phyloP scores from a whole-genome alignment of 2,329 filamentous ascomycete genomes.

The Paraphoma sp. region DNA sequence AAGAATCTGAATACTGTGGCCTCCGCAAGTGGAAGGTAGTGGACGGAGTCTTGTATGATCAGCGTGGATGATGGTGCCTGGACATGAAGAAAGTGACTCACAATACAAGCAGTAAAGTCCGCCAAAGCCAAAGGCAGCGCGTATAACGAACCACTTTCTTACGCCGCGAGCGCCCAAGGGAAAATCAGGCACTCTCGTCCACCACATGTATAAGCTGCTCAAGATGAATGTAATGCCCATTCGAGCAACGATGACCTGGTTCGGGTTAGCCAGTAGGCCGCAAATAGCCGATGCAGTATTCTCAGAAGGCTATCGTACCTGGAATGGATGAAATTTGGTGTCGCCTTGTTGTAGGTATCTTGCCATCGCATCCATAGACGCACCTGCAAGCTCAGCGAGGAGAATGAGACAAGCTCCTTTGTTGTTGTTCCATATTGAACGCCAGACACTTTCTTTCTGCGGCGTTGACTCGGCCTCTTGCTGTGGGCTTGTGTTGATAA shows the following conservation, averaged over 20 bases:
- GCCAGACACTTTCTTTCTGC: conserved; percentile 8
- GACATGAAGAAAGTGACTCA: conserved; percentile 1
- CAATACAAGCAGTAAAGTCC: conserved; percentile 24
- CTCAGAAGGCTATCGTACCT: conserved; percentile 2
- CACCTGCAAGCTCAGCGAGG: conserved; percentile 11
- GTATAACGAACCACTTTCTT: conserved; percentile 15
- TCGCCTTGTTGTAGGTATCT: conserved; percentile 16
- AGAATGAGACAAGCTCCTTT: conserved; percentile 17
- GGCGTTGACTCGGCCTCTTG: not conserved
- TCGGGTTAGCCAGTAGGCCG: not conserved
- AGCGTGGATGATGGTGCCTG: not conserved
- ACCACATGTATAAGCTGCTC: conserved; percentile 74
- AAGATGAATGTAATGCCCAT: conserved; percentile 73
- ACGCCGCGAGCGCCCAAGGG: conserved; percentile 16
- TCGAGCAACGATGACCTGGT: conserved; percentile 74
- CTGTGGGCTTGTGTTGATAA: not conserved
- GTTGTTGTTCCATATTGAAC: conserved; percentile 13
- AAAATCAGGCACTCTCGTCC: conserved; percentile 49
- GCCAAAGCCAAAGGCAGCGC: conserved; percentile 19
- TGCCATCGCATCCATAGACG: conserved; percentile 18
- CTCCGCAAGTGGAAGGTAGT: conserved; percentile 81
- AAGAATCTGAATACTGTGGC: conserved; percentile 87
- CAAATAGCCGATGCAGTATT: not conserved
- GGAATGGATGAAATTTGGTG: conserved; percentile 16
- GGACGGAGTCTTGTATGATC: conserved; percentile 64